Evolutionary conservation across 352 stramenopile genomes (phyloP).

Genomic region (Phytophthora uliginosa): DNA sequence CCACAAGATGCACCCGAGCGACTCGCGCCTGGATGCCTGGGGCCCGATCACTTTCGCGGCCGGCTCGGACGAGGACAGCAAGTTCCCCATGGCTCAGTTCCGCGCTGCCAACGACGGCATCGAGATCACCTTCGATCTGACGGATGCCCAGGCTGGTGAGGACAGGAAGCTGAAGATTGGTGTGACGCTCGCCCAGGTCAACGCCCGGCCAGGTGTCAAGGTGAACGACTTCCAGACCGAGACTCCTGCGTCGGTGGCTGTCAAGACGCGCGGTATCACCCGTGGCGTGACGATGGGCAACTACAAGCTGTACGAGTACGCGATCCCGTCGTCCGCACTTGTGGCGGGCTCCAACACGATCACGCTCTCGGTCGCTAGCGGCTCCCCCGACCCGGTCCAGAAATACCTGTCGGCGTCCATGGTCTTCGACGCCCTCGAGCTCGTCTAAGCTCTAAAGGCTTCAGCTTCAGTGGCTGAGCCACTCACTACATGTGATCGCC

Average conservation of each 20-base stretch:
- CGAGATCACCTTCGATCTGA: slow-evolving; percentile 46
- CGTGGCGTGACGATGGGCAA: slow-evolving; percentile 27
- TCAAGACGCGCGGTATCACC: background rate
- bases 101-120: slow-evolving; percentile 43
- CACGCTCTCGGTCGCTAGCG: slow-evolving; percentile 51
- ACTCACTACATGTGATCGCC: no score
- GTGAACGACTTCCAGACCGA: slow-evolving; percentile 39
- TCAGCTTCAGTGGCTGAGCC: no score
- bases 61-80: slow-evolving; percentile 23
- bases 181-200: slow-evolving; percentile 45
- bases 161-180: slow-evolving; percentile 51
- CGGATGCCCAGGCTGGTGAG: slow-evolving; percentile 23
- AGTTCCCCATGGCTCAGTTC: slow-evolving; percentile 61
- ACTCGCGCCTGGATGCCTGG: slow-evolving; percentile 46
- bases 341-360: slow-evolving; percentile 49
- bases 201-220: slow-evolving; percentile 36
- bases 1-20: slow-evolving; percentile 60
- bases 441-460: slow-evolving; percentile 30
- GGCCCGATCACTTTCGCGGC: slow-evolving; percentile 33
- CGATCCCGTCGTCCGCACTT: slow-evolving; percentile 49
- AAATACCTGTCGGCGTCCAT: slow-evolving; percentile 52
- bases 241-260: background rate
- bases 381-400: slow-evolving; percentile 47
- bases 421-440: slow-evolving; percentile 62
- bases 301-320: slow-evolving; percentile 66